phyloP scores from a whole-genome alignment of 768 basidiomycete genomes.

The Boletus patriciae region DNA sequence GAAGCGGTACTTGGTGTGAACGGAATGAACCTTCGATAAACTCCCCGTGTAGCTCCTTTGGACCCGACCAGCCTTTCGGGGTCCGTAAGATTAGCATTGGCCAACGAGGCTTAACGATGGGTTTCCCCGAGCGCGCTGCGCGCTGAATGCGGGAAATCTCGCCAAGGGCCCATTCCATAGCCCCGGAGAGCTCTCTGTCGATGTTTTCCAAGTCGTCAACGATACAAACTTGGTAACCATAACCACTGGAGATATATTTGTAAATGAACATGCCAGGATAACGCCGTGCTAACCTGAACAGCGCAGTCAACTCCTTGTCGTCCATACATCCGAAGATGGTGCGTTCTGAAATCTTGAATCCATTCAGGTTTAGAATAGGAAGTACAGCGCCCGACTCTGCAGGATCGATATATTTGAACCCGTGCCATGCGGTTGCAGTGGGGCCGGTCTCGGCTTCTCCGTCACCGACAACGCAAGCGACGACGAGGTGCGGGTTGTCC shows the following conservation, averaged over 20 bases:
- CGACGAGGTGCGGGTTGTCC: constrained; percentile 86
- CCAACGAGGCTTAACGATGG: constrained; percentile 88
- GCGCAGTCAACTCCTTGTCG: constrained; percentile 70
- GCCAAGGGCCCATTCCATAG: constrained; percentile 75
- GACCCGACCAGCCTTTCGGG: constrained; percentile 79
- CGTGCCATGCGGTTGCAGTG: constrained; percentile 81
- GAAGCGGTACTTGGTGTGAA: constrained; percentile 88
- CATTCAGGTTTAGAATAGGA: constrained; percentile 87
- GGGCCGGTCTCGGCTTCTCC: constrained; percentile 85
- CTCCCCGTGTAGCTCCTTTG: constrained; percentile 64
- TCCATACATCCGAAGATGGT: constrained; percentile 93
- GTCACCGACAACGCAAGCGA: constrained; percentile 82
- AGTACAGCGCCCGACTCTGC: constrained; percentile 86
- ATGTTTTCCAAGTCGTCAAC: constrained; percentile 67
- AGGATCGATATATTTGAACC: constrained; percentile 88
- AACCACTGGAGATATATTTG: constrained; percentile 47
- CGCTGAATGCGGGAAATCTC: constrained; percentile 78
- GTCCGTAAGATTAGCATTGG: constrained; percentile 84
- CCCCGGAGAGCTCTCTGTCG: constrained; percentile 76
- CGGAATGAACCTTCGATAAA: constrained; percentile 80
- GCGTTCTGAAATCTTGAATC: constrained; percentile 88
- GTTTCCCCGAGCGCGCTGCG: constrained; percentile 72
- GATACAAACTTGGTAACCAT: constrained; percentile 87
- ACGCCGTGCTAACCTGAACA: constrained; percentile 57
- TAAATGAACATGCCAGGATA: not conserved